Conservation (phyloP, 805 yeast genomes). For the Candida maris region DNA sequence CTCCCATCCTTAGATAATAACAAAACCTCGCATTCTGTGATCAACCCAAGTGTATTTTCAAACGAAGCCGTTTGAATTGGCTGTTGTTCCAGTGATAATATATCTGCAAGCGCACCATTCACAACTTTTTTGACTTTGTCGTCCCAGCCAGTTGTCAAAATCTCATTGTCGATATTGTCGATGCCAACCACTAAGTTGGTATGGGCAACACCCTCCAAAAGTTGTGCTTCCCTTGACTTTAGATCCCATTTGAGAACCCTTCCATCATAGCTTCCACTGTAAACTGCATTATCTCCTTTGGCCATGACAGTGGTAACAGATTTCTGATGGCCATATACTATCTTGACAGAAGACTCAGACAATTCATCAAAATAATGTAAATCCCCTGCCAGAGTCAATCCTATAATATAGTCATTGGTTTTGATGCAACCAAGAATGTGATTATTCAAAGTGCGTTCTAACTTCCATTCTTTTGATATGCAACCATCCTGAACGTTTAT, state of each 20-base stretch:
- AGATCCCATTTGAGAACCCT: constrained; percentile 57
- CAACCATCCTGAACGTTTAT: constrained; percentile 55
- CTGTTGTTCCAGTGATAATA: constrained; percentile 41
- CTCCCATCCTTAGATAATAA: constrained; percentile 32
- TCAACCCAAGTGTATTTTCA: constrained; percentile 37
- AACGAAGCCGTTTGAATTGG: constrained; percentile 43
- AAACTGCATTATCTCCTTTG: constrained; percentile 22
- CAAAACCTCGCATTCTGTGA: constrained; percentile 41
- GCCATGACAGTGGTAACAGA: constrained; percentile 60
- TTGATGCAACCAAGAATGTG: constrained; percentile 81
- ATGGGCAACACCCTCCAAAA: constrained; percentile 47
- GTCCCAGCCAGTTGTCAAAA: constrained; percentile 73
- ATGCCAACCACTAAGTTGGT: constrained; percentile 63
- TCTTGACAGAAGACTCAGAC: constrained; percentile 33
- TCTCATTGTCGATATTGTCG: constrained; percentile 23
- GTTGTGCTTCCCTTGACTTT: constrained; percentile 32
- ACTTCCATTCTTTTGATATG: constrained; percentile 47
- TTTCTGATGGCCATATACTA: constrained; percentile 76
- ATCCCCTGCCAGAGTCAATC: constrained; percentile 70
- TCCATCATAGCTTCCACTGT: constrained; percentile 85
- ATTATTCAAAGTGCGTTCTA: constrained; percentile 46
- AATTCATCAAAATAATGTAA: constrained; percentile 54
- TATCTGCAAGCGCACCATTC: constrained; percentile 23
- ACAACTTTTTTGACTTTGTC: constrained; percentile 53
- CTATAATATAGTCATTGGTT: constrained; percentile 54